Base-by-base conservation (phyloP, 2,329 filamentous ascomycete genomes). In the Cordyceps fumosorosea region DNA sequence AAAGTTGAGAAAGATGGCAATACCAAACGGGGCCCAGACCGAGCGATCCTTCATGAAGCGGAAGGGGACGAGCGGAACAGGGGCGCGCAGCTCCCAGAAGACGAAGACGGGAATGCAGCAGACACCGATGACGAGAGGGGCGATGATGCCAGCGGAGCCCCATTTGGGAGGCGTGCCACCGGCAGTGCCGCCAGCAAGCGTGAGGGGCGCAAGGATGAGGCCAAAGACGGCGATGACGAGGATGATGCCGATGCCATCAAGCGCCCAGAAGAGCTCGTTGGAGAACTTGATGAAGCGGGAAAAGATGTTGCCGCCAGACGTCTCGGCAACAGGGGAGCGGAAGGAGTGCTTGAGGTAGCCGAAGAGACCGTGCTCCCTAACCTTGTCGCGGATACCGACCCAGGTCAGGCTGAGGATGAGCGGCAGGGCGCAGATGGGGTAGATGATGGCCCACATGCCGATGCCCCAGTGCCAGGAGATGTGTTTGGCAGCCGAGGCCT, bases 401-500 rank as follows among this genome's bases (percentile, higher is more conserved):
- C 83, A 67, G 56, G 74, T 71, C 0, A 89, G 75, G 6, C 79
- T 79, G 45, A 78, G 65, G 67, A 88, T 75, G 54, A 88, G 77
- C 2, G 85, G 84, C 11, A 86, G 65, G 3, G 82, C 74, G 69
- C 81, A 84, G 24, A 82, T 78, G 3, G 84, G 80, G 70, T 84
- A 87, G 64, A 87, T 85, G 70, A 88, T 84, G 64, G 76, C 77
- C 77, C 82, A 88, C 84, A 88, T 87, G 66, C 84, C 85, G 37
- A 85, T 79, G 37, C 85, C 85, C 84, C 84, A 87, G 63, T 78
- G 73, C 85, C 86, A 88, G 8, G 73, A 78, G 0, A 81, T 83
- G 16, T 64, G 66, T 0, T 62, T 67, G 1, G 86, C 71, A 1
- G 86, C 82, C 0, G 79, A 74, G 3, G 67, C 63, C 3, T 81